Percentiles rank a stretch among this genome's conserved stretches.
Conservation (phyloP, 106 monocot genomes). For the Dioscorea alata region DNA sequence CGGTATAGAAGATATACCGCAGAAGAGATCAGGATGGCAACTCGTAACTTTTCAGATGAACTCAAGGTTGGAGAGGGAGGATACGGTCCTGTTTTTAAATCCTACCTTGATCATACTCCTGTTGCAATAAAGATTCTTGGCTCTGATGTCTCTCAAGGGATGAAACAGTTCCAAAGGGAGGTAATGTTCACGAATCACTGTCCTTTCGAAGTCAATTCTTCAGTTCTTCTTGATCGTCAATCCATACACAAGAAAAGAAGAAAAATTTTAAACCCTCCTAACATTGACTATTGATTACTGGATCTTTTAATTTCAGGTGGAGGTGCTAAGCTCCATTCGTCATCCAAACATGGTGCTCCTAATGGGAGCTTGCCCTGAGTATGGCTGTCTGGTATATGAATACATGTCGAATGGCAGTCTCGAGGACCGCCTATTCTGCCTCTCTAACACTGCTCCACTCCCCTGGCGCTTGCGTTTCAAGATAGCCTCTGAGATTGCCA, state of each 20-base stretch:
- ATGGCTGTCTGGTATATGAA: conserved; percentile 67
- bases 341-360: conserved; percentile 76
- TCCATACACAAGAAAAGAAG: too few relatives aligned
- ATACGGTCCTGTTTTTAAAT: conserved; percentile 76
- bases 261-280: too few relatives aligned
- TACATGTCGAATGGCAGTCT: conserved; percentile 67
- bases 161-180: conserved; percentile 74
- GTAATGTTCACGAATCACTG: conserved; percentile 12
- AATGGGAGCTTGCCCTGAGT: conserved; percentile 63
- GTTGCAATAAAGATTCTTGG: conserved; percentile 77
- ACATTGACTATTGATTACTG: too few relatives aligned
- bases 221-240: too few relatives aligned
- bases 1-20: conserved; percentile 34
- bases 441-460: conserved; percentile 19
- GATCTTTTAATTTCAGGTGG: conserved; percentile 23
- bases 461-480: conserved; percentile 62
- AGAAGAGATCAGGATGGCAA: conserved; percentile 43
- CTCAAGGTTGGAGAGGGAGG: conserved; percentile 71
- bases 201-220: too few relatives aligned
- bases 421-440: conserved; percentile 53
- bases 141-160: conserved; percentile 63
- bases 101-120: conserved; percentile 52
- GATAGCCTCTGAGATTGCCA: conserved; percentile 54
- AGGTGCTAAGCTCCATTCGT: conserved; percentile 53
- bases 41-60: conserved; percentile 34